Base-by-base conservation (phyloP, 2,329 filamentous ascomycete genomes). In the Curvularia hawaiiensis region DNA sequence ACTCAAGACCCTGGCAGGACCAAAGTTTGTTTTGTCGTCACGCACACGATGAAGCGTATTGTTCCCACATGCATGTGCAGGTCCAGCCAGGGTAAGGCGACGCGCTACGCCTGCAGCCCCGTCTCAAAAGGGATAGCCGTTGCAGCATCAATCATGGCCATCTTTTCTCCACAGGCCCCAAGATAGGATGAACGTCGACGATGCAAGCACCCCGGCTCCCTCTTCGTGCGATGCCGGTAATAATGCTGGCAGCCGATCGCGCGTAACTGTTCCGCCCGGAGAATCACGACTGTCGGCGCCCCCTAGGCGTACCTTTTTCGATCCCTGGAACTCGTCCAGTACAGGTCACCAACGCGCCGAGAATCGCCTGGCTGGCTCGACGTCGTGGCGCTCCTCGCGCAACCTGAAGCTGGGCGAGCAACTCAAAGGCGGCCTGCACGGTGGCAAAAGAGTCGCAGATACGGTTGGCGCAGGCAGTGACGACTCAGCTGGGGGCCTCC, bases 271-370 rank as follows among this genome's bases (percentile, higher is more conserved):
- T 54, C 59, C 62, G 38, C 58, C 62, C 33, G 59, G 57, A 50
- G 33, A 39, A 49, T 53, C 51, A 49, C 55, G 45, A 53, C 40
- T 47, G 49, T 38, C 30, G 39, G 44, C 46, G 30, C 59, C 66
- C 11, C 50, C 71, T 9, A 53, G 62, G 6, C 73, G 69, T 47
- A 65, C 59, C 41, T 62, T 73, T 58, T 90, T 89, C 67, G 88
- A 90, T 74, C 82, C 86, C 5, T 90, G 87, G 87, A 92, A 92
- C 77, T 88, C 87, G 14, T 85, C 87, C 12, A 87, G 88, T 6
- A 88, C 89, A 0, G 91, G 91, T 45, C 91, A 97, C 73, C 92
- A 96, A 76, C 84, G 87, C 40, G 86, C 90, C 41, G 90, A 94
- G 58, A 88, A 86, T 58, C 78, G 80, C 3, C 82, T 89, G 1